Conservation (phyloP, 2,329 filamentous ascomycete genomes). For the Zymoseptoria brevis region DNA sequence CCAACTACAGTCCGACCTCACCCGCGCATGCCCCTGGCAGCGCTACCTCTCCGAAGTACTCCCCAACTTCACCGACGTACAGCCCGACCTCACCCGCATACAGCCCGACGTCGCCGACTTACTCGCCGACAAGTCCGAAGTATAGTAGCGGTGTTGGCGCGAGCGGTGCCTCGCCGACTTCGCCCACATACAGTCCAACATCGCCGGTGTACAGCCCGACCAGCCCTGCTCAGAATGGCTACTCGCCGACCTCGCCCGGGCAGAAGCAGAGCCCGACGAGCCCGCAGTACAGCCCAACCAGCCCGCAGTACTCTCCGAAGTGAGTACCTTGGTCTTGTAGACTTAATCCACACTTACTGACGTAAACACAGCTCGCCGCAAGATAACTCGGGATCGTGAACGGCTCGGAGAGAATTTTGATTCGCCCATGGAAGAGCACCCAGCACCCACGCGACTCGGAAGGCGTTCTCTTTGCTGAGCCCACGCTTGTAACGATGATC, state of each 20-base stretch:
- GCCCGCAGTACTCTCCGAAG: constrained; percentile 43
- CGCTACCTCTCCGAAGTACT: constrained; percentile 46
- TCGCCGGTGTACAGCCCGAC: constrained; percentile 41
- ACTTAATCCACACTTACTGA: neutral
- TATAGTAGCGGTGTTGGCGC: constrained; percentile 34
- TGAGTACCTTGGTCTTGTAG: constrained; percentile 27
- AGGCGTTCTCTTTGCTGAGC: constrained; percentile 30
- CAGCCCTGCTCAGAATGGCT: constrained; percentile 23
- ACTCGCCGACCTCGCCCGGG: constrained; percentile 24
- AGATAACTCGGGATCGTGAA: constrained; percentile 10
- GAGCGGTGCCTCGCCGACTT: constrained; percentile 25
- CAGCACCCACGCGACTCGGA: neutral
- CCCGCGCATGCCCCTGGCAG: constrained; percentile 20
- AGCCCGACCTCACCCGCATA: constrained; percentile 53
- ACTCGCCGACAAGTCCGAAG: constrained; percentile 39
- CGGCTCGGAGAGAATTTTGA: neutral
- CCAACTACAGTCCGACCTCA: constrained; percentile 40
- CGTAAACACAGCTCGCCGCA: constrained; percentile 22
- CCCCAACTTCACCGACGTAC: constrained; percentile 42
- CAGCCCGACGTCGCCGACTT: constrained; percentile 52
- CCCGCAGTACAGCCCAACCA: constrained; percentile 40
- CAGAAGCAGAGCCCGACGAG: constrained; percentile 17
- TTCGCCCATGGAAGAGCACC: constrained; percentile 7
- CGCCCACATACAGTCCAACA: constrained; percentile 49
- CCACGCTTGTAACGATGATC: constrained; percentile 17